Conservation (phyloP, 2,329 filamentous ascomycete genomes). For the Escovopsis sp. region DNA sequence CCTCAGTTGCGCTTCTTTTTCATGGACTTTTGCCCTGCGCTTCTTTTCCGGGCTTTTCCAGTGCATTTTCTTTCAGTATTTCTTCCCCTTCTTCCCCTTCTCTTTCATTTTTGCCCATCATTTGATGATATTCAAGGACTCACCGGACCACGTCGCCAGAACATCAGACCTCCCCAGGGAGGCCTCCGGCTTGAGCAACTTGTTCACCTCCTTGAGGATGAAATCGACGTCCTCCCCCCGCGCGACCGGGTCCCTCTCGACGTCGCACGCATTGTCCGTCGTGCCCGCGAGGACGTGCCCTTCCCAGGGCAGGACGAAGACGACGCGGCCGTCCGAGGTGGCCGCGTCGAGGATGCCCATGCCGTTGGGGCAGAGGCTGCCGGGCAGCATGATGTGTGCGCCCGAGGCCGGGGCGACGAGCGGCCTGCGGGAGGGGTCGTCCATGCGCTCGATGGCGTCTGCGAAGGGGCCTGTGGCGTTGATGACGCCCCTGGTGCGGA, state of each 20-base stretch:
- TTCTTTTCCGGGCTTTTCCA: no score
- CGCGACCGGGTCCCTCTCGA: conserved; percentile 55
- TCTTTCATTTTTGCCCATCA: no score
- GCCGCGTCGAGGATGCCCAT: conserved; percentile 73
- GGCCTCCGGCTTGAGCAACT: conserved; percentile 62
- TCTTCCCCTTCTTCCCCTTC: no score
- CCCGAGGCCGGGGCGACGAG: conserved; percentile 70
- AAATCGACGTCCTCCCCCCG: conserved; percentile 67
- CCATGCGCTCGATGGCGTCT: conserved; percentile 67
- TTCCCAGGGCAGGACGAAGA: conserved; percentile 80
- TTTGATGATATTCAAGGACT: conserved; percentile 10
- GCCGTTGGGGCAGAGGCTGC: conserved; percentile 61
- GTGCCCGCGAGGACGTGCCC: conserved; percentile 76
- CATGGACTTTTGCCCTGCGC: no score
- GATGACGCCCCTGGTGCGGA: conserved; percentile 66
- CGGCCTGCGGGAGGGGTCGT: conserved; percentile 51
- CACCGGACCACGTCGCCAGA: conserved; percentile 67
- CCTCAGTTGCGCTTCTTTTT: no score
- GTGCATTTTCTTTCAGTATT: no score
- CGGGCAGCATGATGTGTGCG: conserved; percentile 70
- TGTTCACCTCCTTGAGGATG: conserved; percentile 64
- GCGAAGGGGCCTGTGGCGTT: conserved; percentile 75
- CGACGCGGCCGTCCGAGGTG: conserved; percentile 72
- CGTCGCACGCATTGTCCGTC: conserved; percentile 57
- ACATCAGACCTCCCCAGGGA: conserved; percentile 61